A percentile compares a stretch with the other conserved stretches of the same genome.
Conservation (phyloP, 495 filamentous ascomycete genomes). For the Margaritispora aquatica region DNA sequence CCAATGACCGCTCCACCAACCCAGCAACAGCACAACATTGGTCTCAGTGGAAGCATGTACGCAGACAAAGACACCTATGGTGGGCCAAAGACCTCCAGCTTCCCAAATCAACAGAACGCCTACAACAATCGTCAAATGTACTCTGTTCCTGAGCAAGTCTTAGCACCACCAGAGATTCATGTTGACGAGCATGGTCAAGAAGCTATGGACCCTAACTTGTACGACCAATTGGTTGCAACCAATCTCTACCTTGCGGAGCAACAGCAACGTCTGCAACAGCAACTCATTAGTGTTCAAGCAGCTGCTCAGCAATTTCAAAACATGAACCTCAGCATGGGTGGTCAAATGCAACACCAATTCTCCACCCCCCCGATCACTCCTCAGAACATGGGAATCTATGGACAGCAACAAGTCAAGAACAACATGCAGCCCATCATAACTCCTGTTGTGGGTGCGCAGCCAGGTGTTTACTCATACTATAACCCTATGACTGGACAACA, state of each 20-base stretch:
- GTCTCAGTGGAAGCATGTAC: constrained; percentile 41
- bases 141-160: constrained; percentile 71
- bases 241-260: constrained; percentile 82
- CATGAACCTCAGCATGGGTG: constrained; percentile 49
- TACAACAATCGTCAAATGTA: constrained; percentile 50
- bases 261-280: constrained; percentile 72
- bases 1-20: constrained; percentile 58
- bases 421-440: constrained; percentile 65
- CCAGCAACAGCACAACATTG: constrained; percentile 25
- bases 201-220: constrained; percentile 73
- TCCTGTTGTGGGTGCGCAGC: constrained; percentile 57
- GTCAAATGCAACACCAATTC: constrained; percentile 37
- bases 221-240: constrained; percentile 77
- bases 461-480: constrained; percentile 73
- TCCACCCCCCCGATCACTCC: constrained; percentile 34
- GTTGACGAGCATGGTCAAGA: constrained; percentile 58
- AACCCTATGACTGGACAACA: constrained; percentile 79
- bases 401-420: constrained; percentile 64
- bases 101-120: constrained; percentile 34
- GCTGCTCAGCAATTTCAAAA: constrained; percentile 73
- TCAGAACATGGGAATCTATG: constrained; percentile 33
- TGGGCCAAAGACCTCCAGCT: constrained; percentile 46
- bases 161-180: constrained; percentile 75
- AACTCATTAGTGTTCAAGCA: constrained; percentile 49
- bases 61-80: constrained; percentile 36